Conservation (phyloP, 495 filamentous ascomycete genomes). For the Entonaema liquescens region DNA sequence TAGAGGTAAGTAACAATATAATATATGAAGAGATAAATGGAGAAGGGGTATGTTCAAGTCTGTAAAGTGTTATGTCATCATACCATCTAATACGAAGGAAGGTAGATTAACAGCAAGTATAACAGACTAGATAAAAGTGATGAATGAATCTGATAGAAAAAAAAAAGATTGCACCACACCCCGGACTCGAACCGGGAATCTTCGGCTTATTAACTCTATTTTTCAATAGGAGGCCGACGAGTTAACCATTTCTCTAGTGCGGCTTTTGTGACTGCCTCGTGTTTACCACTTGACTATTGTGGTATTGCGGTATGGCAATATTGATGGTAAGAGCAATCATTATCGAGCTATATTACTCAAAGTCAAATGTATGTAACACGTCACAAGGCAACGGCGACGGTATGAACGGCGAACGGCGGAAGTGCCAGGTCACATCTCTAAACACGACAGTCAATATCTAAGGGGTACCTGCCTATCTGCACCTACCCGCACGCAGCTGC, state of each 20-base stretch:
- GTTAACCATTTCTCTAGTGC: slow-evolving; percentile 44
- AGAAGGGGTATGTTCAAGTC: not conserved
- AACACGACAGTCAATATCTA: slow-evolving; percentile 1
- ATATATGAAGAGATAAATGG: no score
- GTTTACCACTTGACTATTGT: slow-evolving; percentile 10
- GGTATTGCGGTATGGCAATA: no score
- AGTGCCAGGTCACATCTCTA: slow-evolving; percentile 4
- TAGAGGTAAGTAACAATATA: no score
- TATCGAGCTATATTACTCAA: slow-evolving; percentile 22
- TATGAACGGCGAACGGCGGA: no score
- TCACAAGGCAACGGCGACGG: not conserved
- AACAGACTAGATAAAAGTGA: no score
- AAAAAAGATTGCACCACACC: slow-evolving; percentile 30
- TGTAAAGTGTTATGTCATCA: not conserved
- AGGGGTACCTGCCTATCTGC: slow-evolving; percentile 13
- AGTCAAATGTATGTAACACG: not conserved
- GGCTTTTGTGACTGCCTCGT: slow-evolving; percentile 10
- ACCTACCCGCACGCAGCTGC: slow-evolving; percentile 24
- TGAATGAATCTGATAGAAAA: not conserved
- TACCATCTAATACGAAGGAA: not conserved
- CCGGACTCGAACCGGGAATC: slow-evolving; percentile 44
- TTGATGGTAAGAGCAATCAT: not conserved
- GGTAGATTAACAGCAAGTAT: no score
- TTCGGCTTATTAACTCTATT: slow-evolving; percentile 25
- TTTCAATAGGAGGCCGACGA: slow-evolving; percentile 40